These are phyloP conservation scores for Ogataea salicorniae DNA, from an alignment of 805 yeast species.

Conservation along the genomic window DNA sequence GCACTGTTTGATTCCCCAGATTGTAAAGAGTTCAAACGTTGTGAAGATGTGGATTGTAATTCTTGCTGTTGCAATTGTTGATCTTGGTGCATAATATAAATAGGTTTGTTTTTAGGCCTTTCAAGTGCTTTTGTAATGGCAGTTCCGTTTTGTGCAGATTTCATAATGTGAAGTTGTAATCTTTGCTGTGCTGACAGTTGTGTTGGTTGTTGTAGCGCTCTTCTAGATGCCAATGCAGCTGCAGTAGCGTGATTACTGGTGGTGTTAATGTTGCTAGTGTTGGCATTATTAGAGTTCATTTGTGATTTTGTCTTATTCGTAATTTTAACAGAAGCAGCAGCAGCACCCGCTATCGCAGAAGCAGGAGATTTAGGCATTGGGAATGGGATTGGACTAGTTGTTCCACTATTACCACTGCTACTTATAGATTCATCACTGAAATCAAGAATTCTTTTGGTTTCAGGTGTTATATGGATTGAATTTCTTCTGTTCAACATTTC, in stretches of 20 bases:
- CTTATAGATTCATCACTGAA: conserved; percentile 1
- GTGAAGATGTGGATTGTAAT: conserved; percentile 6
- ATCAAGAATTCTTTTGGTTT: conserved; percentile 7
- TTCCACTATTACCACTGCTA: not conserved
- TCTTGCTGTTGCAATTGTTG: not conserved
- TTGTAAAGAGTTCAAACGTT: not conserved
- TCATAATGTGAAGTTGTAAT: conserved; percentile 31
- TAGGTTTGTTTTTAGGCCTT: conserved; percentile 21
- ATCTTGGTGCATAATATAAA: conserved; percentile 4
- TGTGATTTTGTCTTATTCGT: not conserved
- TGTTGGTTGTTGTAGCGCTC: conserved; percentile 8
- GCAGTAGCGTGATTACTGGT: conserved; percentile 22
- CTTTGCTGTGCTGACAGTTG: conserved; percentile 32
- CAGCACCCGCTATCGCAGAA: conserved; percentile 24
- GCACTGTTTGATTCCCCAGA: no score
- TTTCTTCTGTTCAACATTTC: conserved; percentile 5
- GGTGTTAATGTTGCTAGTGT: conserved; percentile 6
- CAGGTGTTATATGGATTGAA: conserved; percentile 14
- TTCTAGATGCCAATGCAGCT: conserved; percentile 19
- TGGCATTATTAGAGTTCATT: not conserved
- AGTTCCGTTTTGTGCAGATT: conserved; percentile 28
- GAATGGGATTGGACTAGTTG: conserved; percentile 1
- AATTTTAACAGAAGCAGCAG: conserved; percentile 22
- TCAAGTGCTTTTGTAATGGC: conserved; percentile 25
- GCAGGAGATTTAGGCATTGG: conserved; percentile 12